A percentile compares a stretch with the other conserved stretches of the same genome.
Conservation (phyloP, 2,329 filamentous ascomycete genomes). For the Fusarium xyrophilum region DNA sequence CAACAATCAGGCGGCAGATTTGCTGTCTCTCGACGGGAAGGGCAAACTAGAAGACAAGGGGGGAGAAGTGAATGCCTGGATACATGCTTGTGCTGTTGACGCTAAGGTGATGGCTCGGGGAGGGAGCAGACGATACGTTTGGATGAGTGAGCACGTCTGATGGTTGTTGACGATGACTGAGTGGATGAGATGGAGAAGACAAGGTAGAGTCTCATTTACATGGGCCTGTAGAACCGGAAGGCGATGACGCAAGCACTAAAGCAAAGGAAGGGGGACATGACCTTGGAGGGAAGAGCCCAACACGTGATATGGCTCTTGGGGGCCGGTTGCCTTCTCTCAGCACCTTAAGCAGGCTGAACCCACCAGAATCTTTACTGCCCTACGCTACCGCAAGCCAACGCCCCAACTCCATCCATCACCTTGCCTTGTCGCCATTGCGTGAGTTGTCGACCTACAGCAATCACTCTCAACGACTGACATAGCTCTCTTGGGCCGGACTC, state of each 20-base stretch:
- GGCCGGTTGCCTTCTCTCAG: background rate
- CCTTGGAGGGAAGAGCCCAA: background rate
- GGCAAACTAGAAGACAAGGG: accelerated
- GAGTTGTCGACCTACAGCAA: background rate
- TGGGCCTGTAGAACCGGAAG: accelerated
- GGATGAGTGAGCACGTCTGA: background rate
- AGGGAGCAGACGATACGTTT: background rate
- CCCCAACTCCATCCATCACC: background rate
- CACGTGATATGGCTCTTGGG: background rate
- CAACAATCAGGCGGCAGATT: accelerated
- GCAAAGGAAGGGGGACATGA: background rate
- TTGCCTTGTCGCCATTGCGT: background rate
- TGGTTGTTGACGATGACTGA: background rate
- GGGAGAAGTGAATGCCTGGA: background rate
- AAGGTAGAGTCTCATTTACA: accelerated
- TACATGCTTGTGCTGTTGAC: background rate
- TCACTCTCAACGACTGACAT: background rate
- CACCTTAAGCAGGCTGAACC: background rate
- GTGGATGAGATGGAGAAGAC: background rate
- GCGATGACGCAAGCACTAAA: background rate
- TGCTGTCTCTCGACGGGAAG: background rate
- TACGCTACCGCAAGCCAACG: background rate
- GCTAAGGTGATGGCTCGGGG: background rate
- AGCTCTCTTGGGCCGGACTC: background rate
- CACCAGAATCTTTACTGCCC: no score